Percentiles rank a stretch among this genome's conserved stretches.
These are phyloP conservation scores for Dunaliella primolecta DNA, from an alignment of 139 green algal species.

Conservation along the genomic window DNA sequence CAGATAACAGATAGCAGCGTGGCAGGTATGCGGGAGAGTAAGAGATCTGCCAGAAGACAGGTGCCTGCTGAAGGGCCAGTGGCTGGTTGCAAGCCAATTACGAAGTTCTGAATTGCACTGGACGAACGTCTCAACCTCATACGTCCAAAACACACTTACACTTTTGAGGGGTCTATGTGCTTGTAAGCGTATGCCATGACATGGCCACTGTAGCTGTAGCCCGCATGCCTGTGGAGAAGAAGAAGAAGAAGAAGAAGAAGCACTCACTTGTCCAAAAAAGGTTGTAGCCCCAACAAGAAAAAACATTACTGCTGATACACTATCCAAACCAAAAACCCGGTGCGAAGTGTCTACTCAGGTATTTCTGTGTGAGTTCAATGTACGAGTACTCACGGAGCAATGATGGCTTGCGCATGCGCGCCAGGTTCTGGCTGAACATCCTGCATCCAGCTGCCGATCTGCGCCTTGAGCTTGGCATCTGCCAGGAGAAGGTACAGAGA, in stretches of 20 bases:
- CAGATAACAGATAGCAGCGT: neutral
- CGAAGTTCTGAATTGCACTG: too few relatives aligned
- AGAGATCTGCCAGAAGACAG: too few relatives aligned
- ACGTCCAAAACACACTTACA: conserved; percentile 75
- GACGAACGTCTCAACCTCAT: too few relatives aligned
- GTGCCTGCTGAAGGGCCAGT: neutral
- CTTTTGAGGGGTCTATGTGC: conserved; percentile 58
- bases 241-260: too few relatives aligned
- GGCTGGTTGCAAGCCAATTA: too few relatives aligned
- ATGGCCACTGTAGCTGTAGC: conserved; percentile 82
- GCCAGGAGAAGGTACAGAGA: neutral
- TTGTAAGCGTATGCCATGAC: conserved; percentile 82
- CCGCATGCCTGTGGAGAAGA: conserved; percentile 68
- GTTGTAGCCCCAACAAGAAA: too few relatives aligned
- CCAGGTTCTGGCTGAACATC: conserved; percentile 14
- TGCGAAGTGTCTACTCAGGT: too few relatives aligned
- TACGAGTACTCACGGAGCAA: conserved; percentile 57
- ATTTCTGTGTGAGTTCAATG: too few relatives aligned
- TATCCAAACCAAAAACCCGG: too few relatives aligned
- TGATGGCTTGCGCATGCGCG: conserved; percentile 52
- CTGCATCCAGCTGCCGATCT: conserved; percentile 57
- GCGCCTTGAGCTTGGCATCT: conserved; percentile 31
- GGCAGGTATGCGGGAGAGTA: too few relatives aligned
- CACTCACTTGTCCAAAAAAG: too few relatives aligned
- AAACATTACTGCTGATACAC: too few relatives aligned